These are phyloP conservation scores for Suillus plorans DNA, from an alignment of 768 basidiomycete species.

Conservation along the genomic window DNA sequence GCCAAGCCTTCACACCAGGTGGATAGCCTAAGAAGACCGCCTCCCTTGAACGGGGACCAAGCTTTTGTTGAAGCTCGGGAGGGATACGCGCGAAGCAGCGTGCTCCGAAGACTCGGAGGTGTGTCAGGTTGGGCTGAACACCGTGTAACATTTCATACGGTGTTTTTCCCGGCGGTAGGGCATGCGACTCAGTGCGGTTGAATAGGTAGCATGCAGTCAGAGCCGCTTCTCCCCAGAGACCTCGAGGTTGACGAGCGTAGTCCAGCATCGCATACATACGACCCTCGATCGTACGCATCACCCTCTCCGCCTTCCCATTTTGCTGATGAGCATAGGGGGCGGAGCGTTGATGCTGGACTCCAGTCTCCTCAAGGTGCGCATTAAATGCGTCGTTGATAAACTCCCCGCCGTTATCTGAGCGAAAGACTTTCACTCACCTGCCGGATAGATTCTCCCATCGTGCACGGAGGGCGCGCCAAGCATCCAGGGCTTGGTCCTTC, in stretches of 20 bases:
- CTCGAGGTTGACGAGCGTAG: slow-evolving; percentile 14
- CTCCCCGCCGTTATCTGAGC: too few species aligned
- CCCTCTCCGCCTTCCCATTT: slow-evolving; percentile 31
- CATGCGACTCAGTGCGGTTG: background rate
- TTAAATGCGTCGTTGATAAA: too few species aligned
- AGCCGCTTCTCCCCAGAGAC: slow-evolving; percentile 16
- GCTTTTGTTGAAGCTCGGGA: too few species aligned
- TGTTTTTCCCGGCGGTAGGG: background rate
- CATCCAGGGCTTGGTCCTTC: too few species aligned
- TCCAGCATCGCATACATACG: slow-evolving; percentile 23
- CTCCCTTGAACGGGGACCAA: too few species aligned
- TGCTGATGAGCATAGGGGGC: slow-evolving; percentile 31
- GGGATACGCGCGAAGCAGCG: too few species aligned
- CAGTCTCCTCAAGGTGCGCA: too few species aligned
- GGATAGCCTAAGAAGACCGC: background rate
- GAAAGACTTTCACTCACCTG: too few species aligned
- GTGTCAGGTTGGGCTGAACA: too few species aligned
- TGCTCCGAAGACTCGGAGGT: too few species aligned
- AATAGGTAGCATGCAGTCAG: background rate
- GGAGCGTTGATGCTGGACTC: slow-evolving; percentile 9
- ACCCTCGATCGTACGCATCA: slow-evolving; percentile 28
- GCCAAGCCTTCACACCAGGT: background rate
- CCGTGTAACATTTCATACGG: background rate
- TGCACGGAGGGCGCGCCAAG: too few species aligned
- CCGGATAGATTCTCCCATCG: background rate